Evolutionary conservation across 2,329 filamentous ascomycete species (phyloP).

Genomic region (Fusarium pseudocircinatum): DNA sequence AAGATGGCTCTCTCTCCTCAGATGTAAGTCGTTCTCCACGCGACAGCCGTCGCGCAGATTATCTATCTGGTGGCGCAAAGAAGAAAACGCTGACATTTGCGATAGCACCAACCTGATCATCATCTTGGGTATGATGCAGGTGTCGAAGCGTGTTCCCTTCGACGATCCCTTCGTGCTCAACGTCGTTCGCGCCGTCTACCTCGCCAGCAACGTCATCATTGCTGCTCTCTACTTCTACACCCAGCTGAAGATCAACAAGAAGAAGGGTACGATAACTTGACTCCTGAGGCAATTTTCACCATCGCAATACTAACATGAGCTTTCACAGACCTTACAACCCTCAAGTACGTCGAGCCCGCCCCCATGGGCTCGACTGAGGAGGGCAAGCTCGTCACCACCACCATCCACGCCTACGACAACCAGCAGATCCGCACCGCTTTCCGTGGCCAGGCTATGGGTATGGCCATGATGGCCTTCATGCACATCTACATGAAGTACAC

Average conservation of each 20-base stretch:
- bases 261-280: slow-evolving; percentile 78
- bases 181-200: slow-evolving; percentile 63
- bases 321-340: slow-evolving; percentile 86
- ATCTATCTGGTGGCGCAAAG: slow-evolving; percentile 20
- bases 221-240: slow-evolving; percentile 85
- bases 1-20: slow-evolving; percentile 73
- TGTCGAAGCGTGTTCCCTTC: slow-evolving; percentile 94
- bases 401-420: slow-evolving; percentile 93
- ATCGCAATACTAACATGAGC: slow-evolving; percentile 14
- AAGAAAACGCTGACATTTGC: slow-evolving; percentile 37
- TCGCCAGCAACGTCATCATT: slow-evolving; percentile 81
- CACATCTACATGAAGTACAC: slow-evolving; percentile 99
- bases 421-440: slow-evolving; percentile 84
- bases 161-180: slow-evolving; percentile 77
- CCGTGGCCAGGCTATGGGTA: slow-evolving; percentile 93
- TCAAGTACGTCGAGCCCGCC: slow-evolving; percentile 98
- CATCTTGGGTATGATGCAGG: slow-evolving; percentile 98
- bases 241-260: slow-evolving; percentile 87
- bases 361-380: slow-evolving; percentile 94
- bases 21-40: slow-evolving; percentile 60
- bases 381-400: slow-evolving; percentile 95
- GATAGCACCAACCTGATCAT: slow-evolving; percentile 89
- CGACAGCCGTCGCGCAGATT: slow-evolving; percentile 21
- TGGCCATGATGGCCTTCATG: slow-evolving; percentile 99
- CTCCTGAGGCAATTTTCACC: background rate